Base-by-base conservation (phyloP, 805 yeast genomes). In the Schizosaccharomyces octosporus region DNA sequence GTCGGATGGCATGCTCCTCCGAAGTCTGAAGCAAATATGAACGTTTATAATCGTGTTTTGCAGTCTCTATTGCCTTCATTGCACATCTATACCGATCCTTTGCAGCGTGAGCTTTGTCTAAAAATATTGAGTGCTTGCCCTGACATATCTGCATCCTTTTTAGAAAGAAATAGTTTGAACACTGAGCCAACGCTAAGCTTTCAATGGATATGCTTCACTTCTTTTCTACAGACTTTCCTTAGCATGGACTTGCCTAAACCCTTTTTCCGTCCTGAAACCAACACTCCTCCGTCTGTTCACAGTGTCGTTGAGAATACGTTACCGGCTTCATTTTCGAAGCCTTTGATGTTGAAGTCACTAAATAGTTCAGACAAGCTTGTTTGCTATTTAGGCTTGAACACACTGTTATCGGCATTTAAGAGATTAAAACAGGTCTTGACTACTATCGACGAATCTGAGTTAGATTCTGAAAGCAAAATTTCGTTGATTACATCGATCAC, bases 101-200 rank as follows among this genome's bases (percentile, higher is more conserved):
- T 72, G 32, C 95, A 87, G 66, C 72, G 82, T 62, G 77, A 77
- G 15, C 74, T 84, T 19, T 77, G 77, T 0, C 66, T 81, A 6
- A 68, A 71, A 13, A 76, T 85, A 19, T 72, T 90, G 48, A 63
- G 70, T 3, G 68, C 73, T 43, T 74, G 80, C 51, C 85, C 86
- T 1, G 96, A 88, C 66, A 73, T 90, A 27, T 76, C 85, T 1
- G 81, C 87, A 0, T 85, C 88, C 1, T 89, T 84, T 66, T 65
- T 70, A 59, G 51, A 45, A 32, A 68, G 65, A 3, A 64, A 63
- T 6, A 62, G 67, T 15, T 65, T 65, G 39, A 76, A 81, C 64
- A 84, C 85, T 67, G 94, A 85, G 64, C 95, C 97, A 0, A 79
- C 82, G 59, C 72, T 84, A 62, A 76, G 90, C 0, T 82, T 90